Evolutionary conservation across 2,329 filamentous ascomycete genomes (phyloP).

Genomic region (Penicillium psychrosexuale): DNA sequence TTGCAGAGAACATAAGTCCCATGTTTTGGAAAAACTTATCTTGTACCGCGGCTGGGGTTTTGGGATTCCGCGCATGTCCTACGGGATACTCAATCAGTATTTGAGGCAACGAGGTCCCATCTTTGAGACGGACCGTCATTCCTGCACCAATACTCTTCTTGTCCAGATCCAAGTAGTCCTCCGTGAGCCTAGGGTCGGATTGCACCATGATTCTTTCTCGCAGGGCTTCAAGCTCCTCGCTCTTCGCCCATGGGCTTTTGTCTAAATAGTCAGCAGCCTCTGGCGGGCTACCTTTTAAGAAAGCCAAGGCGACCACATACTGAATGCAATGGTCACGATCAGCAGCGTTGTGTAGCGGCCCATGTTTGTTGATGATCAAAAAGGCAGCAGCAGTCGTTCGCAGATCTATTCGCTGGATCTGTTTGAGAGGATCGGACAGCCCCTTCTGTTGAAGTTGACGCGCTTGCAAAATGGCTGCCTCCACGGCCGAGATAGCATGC

Average conservation of each 20-base stretch:
- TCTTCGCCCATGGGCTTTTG: slow-evolving; percentile 23
- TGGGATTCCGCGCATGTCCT: slow-evolving; percentile 17
- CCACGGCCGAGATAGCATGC: slow-evolving; percentile 35
- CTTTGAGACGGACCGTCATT: slow-evolving; percentile 25
- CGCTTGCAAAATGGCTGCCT: slow-evolving; percentile 28
- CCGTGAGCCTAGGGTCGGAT: slow-evolving; percentile 28
- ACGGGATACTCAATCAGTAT: slow-evolving; percentile 36
- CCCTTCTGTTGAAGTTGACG: slow-evolving; percentile 11
- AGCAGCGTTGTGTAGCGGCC: slow-evolving; percentile 27
- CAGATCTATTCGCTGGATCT: slow-evolving; percentile 28
- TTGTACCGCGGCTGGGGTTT: slow-evolving; percentile 10
- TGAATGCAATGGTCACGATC: slow-evolving; percentile 40
- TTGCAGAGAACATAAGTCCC: slow-evolving; percentile 17
- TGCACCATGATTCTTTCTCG: slow-evolving; percentile 26
- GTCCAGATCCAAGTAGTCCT: slow-evolving; percentile 29
- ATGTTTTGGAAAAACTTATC: slow-evolving; percentile 21
- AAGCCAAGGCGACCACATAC: slow-evolving; percentile 32
- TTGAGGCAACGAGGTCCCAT: slow-evolving; percentile 27
- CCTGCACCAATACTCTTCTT: slow-evolving; percentile 28
- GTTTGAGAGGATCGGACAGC: slow-evolving; percentile 7
- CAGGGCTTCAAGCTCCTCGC: slow-evolving; percentile 21
- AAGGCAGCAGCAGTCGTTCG: slow-evolving; percentile 31
- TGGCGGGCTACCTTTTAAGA: slow-evolving; percentile 30
- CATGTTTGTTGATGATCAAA: slow-evolving; percentile 35
- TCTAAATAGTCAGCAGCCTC: slow-evolving; percentile 30